These are phyloP conservation scores for Cytospora paraplurivora DNA, from an alignment of 2,329 filamentous ascomycete species.

Conservation along the genomic window DNA sequence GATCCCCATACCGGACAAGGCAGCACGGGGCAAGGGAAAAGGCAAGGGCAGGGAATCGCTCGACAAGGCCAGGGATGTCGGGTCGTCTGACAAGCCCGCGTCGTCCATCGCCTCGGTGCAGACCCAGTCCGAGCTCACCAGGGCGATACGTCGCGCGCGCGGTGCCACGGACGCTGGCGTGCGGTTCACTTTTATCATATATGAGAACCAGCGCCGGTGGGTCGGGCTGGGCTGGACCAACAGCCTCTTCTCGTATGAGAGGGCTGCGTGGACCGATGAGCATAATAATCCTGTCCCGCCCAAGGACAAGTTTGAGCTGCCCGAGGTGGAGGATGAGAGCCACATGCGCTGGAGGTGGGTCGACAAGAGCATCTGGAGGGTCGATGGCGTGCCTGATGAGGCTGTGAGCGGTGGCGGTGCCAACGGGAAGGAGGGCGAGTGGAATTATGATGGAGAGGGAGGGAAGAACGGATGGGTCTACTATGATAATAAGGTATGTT, in stretches of 20 bases:
- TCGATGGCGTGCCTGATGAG: slow-evolving; percentile 71
- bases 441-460: slow-evolving; percentile 59
- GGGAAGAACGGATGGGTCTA: slow-evolving; percentile 88
- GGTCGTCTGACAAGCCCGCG: slow-evolving; percentile 47
- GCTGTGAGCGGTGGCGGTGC: slow-evolving; percentile 38
- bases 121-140: slow-evolving; percentile 51
- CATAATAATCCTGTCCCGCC: slow-evolving; percentile 79
- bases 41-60: slow-evolving; percentile 35
- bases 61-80: slow-evolving; percentile 27
- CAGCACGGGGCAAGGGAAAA: slow-evolving; percentile 25
- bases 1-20: slow-evolving; percentile 50
- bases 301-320: slow-evolving; percentile 69
- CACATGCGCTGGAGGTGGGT: slow-evolving; percentile 74
- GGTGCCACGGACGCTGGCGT: slow-evolving; percentile 72
- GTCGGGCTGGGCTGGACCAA: slow-evolving; percentile 93
- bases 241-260: slow-evolving; percentile 86
- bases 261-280: slow-evolving; percentile 92
- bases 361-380: slow-evolving; percentile 79
- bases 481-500: slow-evolving; percentile 88
- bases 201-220: slow-evolving; percentile 96
- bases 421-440: slow-evolving; percentile 41
- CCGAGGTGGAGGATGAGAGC: slow-evolving; percentile 62
- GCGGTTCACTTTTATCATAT: slow-evolving; percentile 94
- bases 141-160: slow-evolving; percentile 44
- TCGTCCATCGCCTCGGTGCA: slow-evolving; percentile 32